Evolutionary conservation across 2,329 filamentous ascomycete genomes (phyloP).

Genomic region (Bipolaris sorokiniana): DNA sequence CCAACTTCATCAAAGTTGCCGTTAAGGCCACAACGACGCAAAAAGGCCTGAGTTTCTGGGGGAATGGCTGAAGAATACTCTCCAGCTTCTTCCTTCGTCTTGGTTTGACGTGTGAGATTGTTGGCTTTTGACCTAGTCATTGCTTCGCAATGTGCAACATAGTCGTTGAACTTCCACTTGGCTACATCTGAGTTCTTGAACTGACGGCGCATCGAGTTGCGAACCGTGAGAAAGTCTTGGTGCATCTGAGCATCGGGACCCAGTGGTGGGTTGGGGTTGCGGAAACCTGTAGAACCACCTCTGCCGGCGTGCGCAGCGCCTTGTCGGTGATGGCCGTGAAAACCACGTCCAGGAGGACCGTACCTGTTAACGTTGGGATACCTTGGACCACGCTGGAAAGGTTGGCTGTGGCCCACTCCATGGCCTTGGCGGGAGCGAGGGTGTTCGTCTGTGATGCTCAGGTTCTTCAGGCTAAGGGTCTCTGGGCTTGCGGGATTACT

Average conservation of each 20-base stretch:
- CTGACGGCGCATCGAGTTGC: constrained; percentile 44
- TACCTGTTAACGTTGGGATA: constrained; percentile 1
- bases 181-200: constrained; percentile 44
- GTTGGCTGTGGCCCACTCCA: constrained; percentile 10
- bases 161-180: constrained; percentile 42
- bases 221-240: constrained; percentile 40
- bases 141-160: constrained; percentile 40
- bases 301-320: constrained; percentile 6
- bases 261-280: constrained; percentile 33
- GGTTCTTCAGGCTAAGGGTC: constrained; percentile 19
- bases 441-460: constrained; percentile 13
- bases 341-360: constrained; percentile 1
- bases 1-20: constrained; percentile 33
- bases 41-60: constrained; percentile 15
- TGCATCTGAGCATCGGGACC: constrained; percentile 33
- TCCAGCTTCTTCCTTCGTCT: constrained; percentile 20
- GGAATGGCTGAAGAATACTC: constrained; percentile 11
- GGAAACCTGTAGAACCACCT: constrained; percentile 13
- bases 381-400: constrained; percentile 12
- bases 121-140: constrained; percentile 27
- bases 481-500: constrained; percentile 18
- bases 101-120: constrained; percentile 20
- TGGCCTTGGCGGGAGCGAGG: background rate
- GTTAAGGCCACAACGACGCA: constrained; percentile 24
- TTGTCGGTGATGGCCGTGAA: constrained; percentile 4